Conservation (phyloP, 108 stramenopile genomes). For the Stephanodiscus triporus region DNA sequence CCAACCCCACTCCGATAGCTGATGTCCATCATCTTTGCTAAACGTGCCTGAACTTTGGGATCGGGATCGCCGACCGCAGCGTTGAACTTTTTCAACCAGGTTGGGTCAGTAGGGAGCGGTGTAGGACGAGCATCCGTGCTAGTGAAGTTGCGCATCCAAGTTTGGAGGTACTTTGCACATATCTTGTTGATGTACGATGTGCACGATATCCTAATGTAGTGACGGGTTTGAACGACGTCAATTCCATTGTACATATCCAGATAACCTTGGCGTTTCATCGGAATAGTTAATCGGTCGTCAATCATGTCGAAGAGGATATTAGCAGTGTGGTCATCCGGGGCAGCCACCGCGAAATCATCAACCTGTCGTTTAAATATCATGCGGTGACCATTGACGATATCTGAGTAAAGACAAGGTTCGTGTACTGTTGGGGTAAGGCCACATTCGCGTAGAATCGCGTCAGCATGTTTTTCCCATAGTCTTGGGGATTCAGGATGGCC, state of each 20-base stretch:
- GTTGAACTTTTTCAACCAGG: neutral
- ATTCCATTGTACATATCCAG: slow-evolving; percentile 40
- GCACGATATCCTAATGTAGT: slow-evolving; percentile 38
- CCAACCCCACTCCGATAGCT: slow-evolving; percentile 34
- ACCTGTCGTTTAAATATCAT: slow-evolving; percentile 3
- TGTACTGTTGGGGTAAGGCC: slow-evolving; percentile 3
- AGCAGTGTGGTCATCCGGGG: neutral
- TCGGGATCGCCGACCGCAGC: neutral
- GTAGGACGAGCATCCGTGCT: neutral
- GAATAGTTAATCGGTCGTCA: slow-evolving; percentile 11
- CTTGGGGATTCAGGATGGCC: slow-evolving; percentile 25
- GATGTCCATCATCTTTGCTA: slow-evolving; percentile 20
- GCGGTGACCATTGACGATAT: neutral
- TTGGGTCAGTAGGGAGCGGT: neutral
- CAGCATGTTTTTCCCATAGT: slow-evolving; percentile 17
- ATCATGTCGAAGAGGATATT: slow-evolving; percentile 1
- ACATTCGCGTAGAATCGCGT: neutral
- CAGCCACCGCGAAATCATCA: slow-evolving; percentile 1
- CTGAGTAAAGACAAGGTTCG: slow-evolving; percentile 13
- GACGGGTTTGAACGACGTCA: slow-evolving; percentile 35
- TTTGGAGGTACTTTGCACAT: slow-evolving; percentile 17
- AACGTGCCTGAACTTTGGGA: neutral
- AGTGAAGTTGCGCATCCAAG: slow-evolving; percentile 24
- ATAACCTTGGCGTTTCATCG: slow-evolving; percentile 31
- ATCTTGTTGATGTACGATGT: slow-evolving; percentile 38